Evolutionary conservation across 352 stramenopile genomes (phyloP).

Genomic region (Globisporangium nagaii): DNA sequence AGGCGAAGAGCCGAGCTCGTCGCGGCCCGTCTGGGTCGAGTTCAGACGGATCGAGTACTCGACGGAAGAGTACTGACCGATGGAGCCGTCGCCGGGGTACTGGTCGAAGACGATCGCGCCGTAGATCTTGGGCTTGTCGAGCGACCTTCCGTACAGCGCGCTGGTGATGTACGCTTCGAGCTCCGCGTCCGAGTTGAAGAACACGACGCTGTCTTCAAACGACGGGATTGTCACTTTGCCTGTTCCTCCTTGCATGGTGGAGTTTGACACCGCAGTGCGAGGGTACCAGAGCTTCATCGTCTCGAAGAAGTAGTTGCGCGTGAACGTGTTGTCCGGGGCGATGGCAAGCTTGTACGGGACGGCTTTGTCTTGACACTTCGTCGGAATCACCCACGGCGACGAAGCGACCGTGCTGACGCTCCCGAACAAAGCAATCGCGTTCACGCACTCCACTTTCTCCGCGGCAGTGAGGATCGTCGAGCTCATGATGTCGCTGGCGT

Average conservation of each 20-base stretch:
- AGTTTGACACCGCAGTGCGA: constrained; percentile 19
- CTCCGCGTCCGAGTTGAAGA: constrained; percentile 40
- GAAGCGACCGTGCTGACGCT: constrained; percentile 28
- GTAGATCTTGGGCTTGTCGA: constrained; percentile 42
- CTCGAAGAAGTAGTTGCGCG: constrained; percentile 57
- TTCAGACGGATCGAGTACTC: constrained; percentile 69
- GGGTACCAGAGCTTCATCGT: constrained; percentile 53
- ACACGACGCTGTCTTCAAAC: constrained; percentile 55
- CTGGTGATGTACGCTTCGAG: constrained; percentile 40
- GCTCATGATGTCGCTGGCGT: constrained; percentile 23
- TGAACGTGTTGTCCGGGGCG: constrained; percentile 48
- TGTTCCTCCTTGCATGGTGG: constrained; percentile 3
- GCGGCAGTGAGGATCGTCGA: background rate
- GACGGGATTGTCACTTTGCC: constrained; percentile 31
- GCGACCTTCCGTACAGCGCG: constrained; percentile 37
- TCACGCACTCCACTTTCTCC: constrained; percentile 17
- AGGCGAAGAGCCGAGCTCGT: constrained; percentile 20
- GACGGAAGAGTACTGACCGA: constrained; percentile 42
- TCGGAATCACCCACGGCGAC: constrained; percentile 28
- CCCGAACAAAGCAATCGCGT: constrained; percentile 16
- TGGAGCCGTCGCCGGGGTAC: constrained; percentile 25
- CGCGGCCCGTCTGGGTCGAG: constrained; percentile 26
- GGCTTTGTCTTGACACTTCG: constrained; percentile 22
- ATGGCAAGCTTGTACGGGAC: constrained; percentile 51
- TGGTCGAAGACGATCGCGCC: constrained; percentile 57